Conservation (phyloP, 768 basidiomycete species). For the Suillus alpinus region DNA sequence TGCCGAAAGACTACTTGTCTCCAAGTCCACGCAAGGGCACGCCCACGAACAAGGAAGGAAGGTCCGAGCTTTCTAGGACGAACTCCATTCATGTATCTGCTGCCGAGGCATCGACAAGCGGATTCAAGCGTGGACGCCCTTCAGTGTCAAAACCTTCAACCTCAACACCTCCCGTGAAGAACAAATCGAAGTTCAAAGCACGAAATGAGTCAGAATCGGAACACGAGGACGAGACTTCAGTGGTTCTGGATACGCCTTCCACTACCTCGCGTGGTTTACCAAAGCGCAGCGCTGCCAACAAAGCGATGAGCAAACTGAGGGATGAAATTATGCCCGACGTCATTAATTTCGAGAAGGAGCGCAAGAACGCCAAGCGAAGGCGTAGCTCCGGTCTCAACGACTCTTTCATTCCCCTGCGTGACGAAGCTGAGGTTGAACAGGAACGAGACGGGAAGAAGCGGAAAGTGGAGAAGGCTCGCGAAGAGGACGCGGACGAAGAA, state of each 20-base stretch:
- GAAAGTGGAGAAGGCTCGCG: constrained; percentile 16
- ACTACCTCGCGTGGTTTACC: constrained; percentile 18
- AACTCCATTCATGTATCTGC: constrained; percentile 21
- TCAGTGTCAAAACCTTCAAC: constrained; percentile 14
- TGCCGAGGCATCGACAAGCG: constrained; percentile 20
- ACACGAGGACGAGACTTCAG: constrained; percentile 6
- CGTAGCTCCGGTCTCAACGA: constrained; percentile 33
- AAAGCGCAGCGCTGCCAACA: constrained; percentile 54
- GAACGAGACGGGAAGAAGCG: constrained; percentile 18
- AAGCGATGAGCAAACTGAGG: constrained; percentile 42
- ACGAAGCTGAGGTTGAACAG: constrained; percentile 12
- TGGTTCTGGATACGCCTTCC: constrained; percentile 10
- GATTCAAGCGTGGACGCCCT: constrained; percentile 16
- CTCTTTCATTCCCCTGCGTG: constrained; percentile 10
- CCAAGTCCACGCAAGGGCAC: constrained; percentile 7
- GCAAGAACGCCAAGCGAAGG: constrained; percentile 39
- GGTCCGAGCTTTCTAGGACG: constrained; percentile 9
- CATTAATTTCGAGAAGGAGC: constrained; percentile 64
- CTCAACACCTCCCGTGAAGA: constrained; percentile 3
- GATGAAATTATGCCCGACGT: constrained; percentile 76
- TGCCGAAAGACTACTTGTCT: constrained; percentile 26
- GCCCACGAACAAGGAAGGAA: constrained; percentile 2
- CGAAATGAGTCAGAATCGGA: constrained; percentile 2
- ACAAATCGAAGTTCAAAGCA: constrained; percentile 1
- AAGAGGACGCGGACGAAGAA: constrained; percentile 25